A percentile compares a stretch with the other conserved stretches of the same genome.
phyloP scores from a whole-genome alignment of 345 rosid species.

The Psidium friedrichsthalianum region DNA sequence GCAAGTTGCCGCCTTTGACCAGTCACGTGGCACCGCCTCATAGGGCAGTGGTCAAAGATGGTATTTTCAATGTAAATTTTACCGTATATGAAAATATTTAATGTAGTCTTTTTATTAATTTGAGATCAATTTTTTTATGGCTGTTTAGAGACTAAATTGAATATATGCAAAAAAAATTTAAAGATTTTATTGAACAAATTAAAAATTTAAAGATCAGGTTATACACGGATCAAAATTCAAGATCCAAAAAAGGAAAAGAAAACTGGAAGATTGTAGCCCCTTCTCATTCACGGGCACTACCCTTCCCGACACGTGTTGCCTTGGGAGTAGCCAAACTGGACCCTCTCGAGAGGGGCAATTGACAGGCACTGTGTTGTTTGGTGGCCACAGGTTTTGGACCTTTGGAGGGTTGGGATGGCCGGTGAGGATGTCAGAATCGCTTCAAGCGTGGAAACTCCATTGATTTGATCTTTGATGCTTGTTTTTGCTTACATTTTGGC shows the following conservation, averaged over 20 bases:
- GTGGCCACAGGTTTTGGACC: not conserved
- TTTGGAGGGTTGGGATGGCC: not conserved
- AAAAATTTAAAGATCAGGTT: too few species aligned
- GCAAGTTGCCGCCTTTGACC: too few species aligned
- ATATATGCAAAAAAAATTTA: accelerated
- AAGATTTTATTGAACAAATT: too few species aligned
- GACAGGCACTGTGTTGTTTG: not conserved
- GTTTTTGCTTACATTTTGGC: not conserved
- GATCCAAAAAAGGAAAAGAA: too few species aligned
- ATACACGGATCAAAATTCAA: too few species aligned
- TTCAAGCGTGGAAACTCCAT: not conserved
- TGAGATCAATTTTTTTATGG: too few species aligned
- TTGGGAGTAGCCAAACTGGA: not conserved
- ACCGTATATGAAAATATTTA: too few species aligned
- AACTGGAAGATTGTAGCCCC: not conserved
- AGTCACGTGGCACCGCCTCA: too few species aligned
- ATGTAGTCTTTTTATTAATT: too few species aligned
- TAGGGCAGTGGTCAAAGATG: too few species aligned
- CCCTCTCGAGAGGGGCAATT: not conserved
- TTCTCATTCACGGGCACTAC: not conserved
- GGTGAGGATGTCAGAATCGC: not conserved
- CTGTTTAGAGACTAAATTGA: too few species aligned
- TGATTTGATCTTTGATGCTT: not conserved
- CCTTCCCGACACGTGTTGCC: not conserved
- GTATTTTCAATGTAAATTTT: too few species aligned